Base-by-base conservation (phyloP, 306 rosid species). In the Spatholobus suberectus region DNA sequence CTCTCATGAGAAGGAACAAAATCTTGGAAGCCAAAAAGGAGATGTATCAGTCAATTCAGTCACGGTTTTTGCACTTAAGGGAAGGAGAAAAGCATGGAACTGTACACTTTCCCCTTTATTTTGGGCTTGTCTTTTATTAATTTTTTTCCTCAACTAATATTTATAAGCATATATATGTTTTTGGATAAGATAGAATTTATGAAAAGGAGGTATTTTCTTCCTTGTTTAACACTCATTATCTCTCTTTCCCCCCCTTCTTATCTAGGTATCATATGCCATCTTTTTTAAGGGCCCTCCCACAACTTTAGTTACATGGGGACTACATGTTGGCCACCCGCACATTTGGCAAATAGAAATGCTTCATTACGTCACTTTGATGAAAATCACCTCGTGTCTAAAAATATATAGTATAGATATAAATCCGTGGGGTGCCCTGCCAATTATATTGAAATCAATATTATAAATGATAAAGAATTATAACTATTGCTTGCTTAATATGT, bases 21-120 rank as follows among this genome's bases (percentile, higher is more conserved):
- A 86, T 63, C 87, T 77, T 67, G 21, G 69, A 58, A 41, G 41
- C 23, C 47, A 46, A 65, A 86, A 81, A 79, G 78, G 73, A 58
- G 88, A 80, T 83, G 83, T 75, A 40, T 23, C 38, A 8, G 76
- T 81, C 70, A 52, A 77, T 88, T 85, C 58, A 55, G 54, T 87
- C 97, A 92, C 93, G 90, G 73, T 77, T 70, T 59, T 75, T 61
- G 37, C 78, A 15, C 71, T 29, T 72, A 77, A 80, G 65, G 38
- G 41, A 85, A 83, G 76, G 74, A 83, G 88, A 71, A 79, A 70
- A 85, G 57, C 89, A 82, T 57, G 94, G 82, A 43, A 11, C n/a
- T 47, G 23, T 46, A 51, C 26, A 52, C 86, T 62, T 76, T 78
- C 15, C 57, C 21, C 66, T 84, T 55, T 49, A 63, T 73, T 70